Conservation (phyloP, 139 green algal genomes). For the Chlorella sp. region DNA sequence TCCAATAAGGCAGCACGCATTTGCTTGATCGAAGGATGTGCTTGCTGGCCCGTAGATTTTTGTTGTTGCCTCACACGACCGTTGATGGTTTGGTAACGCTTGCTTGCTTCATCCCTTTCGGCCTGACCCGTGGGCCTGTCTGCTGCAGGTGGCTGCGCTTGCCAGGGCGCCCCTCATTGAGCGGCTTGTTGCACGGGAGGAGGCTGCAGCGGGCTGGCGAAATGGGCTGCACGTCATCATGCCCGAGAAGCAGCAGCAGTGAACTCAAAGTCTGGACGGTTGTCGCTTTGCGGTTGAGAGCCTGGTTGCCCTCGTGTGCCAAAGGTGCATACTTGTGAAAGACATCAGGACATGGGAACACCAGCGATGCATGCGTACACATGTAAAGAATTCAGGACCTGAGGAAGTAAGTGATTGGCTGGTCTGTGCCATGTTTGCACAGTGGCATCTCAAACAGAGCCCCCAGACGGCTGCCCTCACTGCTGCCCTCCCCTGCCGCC, state of each 20-base stretch:
- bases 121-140: background rate
- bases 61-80: background rate
- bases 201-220: background rate
- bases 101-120: background rate
- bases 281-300: too few relatives aligned
- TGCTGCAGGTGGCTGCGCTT: constrained; percentile 17
- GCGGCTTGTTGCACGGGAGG: background rate
- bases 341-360: background rate
- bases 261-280: too few relatives aligned
- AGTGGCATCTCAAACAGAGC: background rate
- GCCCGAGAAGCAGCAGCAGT: background rate
- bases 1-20: background rate
- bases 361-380: background rate
- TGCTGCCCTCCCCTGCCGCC: too few relatives aligned
- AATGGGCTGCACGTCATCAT: background rate
- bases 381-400: background rate
- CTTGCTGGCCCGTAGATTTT: too few relatives aligned
- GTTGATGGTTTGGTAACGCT: background rate
- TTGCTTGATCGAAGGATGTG: background rate
- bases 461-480: background rate
- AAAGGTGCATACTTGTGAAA: background rate
- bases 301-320: too few relatives aligned
- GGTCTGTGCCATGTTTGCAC: too few relatives aligned
- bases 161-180: background rate
- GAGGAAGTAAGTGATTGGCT: background rate